Evolutionary conservation across 2,329 filamentous ascomycete species (phyloP).

Genomic region (Diaporthe australafricana): DNA sequence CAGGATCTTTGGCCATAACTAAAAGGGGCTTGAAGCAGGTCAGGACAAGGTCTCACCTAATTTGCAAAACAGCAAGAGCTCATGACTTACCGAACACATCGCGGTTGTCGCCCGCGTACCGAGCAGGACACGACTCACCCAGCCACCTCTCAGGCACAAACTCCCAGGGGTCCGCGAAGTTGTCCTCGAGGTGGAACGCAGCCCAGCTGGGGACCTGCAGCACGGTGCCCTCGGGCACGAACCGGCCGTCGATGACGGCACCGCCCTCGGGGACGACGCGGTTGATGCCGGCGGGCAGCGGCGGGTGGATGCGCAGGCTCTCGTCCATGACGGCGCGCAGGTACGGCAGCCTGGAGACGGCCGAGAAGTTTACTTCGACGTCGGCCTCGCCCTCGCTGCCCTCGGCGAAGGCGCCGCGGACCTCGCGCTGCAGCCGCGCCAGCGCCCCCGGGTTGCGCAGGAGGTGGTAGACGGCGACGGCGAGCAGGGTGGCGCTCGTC

Average conservation of each 20-base stretch:
- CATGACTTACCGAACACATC: constrained; percentile 35
- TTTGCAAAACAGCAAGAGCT: neutral
- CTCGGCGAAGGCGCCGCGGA: constrained; percentile 26
- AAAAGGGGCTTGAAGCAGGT: constrained; percentile 24
- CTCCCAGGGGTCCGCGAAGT: constrained; percentile 43
- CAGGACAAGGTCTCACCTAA: neutral
- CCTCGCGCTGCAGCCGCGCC: constrained; percentile 27
- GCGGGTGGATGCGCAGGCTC: constrained; percentile 39
- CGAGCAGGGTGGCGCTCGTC: constrained; percentile 38
- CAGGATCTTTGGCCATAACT: constrained; percentile 34
- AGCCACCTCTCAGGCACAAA: constrained; percentile 50
- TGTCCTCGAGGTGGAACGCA: constrained; percentile 42
- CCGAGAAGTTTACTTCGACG: constrained; percentile 28
- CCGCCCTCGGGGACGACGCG: constrained; percentile 40
- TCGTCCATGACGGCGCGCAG: constrained; percentile 37
- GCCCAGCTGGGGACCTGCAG: constrained; percentile 47
- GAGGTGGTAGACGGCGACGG: constrained; percentile 36
- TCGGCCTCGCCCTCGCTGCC: neutral
- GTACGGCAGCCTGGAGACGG: constrained; percentile 35
- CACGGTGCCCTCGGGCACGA: constrained; percentile 46
- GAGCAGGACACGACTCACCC: constrained; percentile 32
- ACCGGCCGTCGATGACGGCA: constrained; percentile 37
- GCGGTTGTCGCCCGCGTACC: constrained; percentile 33
- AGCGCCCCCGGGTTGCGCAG: constrained; percentile 35
- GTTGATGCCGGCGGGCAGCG: constrained; percentile 33